Evolutionary conservation across 805 yeast species (phyloP).

Genomic region (Saturnispora gosingensis): DNA sequence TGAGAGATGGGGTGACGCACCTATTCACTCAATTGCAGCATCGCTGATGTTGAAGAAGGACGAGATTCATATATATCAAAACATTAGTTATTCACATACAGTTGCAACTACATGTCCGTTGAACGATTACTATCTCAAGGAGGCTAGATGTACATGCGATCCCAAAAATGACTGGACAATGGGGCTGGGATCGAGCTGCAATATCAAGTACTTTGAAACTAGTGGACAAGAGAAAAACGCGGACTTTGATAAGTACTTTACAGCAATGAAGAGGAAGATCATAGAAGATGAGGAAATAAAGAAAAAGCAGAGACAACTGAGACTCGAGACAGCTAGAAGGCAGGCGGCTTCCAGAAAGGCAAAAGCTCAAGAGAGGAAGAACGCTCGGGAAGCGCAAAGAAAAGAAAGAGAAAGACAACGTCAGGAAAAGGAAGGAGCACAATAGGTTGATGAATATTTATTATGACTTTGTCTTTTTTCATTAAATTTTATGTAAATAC

Average conservation of each 20-base stretch:
- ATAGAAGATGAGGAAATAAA: conserved; percentile 9
- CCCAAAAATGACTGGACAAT: conserved; percentile 64
- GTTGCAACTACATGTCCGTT: conserved; percentile 78
- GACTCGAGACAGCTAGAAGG: conserved; percentile 6
- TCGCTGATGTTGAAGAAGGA: conserved; percentile 43
- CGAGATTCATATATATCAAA: conserved; percentile 67
- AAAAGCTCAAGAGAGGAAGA: conserved; percentile 4
- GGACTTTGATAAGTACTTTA: conserved; percentile 19
- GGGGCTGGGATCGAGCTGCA: conserved; percentile 26
- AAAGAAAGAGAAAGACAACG: conserved; percentile 3
- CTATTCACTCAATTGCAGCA: conserved; percentile 39
- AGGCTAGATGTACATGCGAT: conserved; percentile 63
- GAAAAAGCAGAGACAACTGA: conserved; percentile 8
- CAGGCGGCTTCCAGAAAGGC: conserved; percentile 6
- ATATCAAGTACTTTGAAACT: conserved; percentile 19
- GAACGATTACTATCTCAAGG: conserved; percentile 42
- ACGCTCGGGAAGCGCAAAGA: not conserved
- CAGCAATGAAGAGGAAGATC: conserved; percentile 9
- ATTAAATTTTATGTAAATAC: too few species aligned
- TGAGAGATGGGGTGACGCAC: conserved; percentile 86
- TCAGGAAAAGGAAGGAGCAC: not conserved
- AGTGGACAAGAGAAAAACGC: conserved; percentile 15
- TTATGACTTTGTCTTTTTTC: too few species aligned
- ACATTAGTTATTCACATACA: conserved; percentile 72
- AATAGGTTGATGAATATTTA: too few species aligned